Base-by-base conservation (phyloP, 1,284 basidiomycete species). In the Ustilago sp. region DNA sequence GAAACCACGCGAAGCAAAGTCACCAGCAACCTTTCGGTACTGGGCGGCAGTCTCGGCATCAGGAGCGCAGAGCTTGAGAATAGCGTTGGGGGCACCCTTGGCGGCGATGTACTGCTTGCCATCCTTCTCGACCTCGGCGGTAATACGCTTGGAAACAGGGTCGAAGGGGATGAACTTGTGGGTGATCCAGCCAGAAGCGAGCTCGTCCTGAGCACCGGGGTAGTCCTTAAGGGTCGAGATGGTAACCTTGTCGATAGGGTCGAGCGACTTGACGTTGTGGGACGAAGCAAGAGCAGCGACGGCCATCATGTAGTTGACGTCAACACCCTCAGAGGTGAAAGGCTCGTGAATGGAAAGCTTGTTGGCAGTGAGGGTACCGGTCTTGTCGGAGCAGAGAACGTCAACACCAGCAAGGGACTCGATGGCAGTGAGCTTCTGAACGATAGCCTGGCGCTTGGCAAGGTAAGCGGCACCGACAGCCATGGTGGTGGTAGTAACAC, bases 371-470 rank as follows among this genome's bases (percentile, higher is more conserved):
- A 90, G 83, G 7, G 88, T 89, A 70, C 88, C 89, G 8, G 89
- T 90, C 87, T 90, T 90, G 84, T 90, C 89, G 39, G 89, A 88
- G 85, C 89, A 90, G 43, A 90, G 87, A 35, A 90, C 88, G 74
- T 90, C 89, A 68, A 90, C 89, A 80, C 89, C 89, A 32, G 89
- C 89, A 31, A 90, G 87, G 38, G 88, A 88, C 83, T 90, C 89
- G 83, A 90, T 90, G 55, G 89, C 89, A 13, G 89, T 89, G 51
- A 90, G 87, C 85, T 90, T 90, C 83, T 90, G 89, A n/a, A 90
- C 89, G 82, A 90, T 90, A n/a, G 89, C 89, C 80, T 90, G 87
- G 47, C 88, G 86, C 68, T 87, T 87, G 35, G 89, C 89, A 48
- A 90, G 88, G 85, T 89, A 90, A 8, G 89, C 88, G 43, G 89